These are phyloP conservation scores for Aciculoconidium aculeatum DNA, from an alignment of 805 yeast species.

Conservation along the genomic window DNA sequence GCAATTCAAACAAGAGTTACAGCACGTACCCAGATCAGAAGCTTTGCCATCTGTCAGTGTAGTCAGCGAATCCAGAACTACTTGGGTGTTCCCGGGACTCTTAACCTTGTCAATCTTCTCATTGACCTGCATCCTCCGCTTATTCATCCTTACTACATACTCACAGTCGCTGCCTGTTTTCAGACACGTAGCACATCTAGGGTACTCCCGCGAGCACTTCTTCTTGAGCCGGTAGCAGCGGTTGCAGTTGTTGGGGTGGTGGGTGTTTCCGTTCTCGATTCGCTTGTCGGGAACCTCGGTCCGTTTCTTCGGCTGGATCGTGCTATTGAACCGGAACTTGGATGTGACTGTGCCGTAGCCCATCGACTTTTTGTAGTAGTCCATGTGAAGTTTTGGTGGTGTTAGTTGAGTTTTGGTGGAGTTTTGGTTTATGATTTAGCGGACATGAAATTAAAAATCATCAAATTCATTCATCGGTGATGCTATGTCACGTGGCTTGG, in stretches of 20 bases:
- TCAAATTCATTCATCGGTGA: too few relatives aligned
- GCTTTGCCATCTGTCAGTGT: too few relatives aligned
- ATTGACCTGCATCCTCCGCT: slow-evolving; percentile 16
- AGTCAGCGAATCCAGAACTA: too few relatives aligned
- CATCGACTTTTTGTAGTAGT: slow-evolving; percentile 32
- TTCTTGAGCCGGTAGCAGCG: slow-evolving; percentile 39
- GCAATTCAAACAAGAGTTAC: too few relatives aligned
- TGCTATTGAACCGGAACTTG: slow-evolving; percentile 24
- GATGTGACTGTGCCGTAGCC: slow-evolving; percentile 34
- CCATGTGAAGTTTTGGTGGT: too few relatives aligned
- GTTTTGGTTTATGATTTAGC: too few relatives aligned
- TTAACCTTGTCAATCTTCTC: slow-evolving; percentile 1
- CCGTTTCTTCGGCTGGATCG: background rate
- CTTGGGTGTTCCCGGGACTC: slow-evolving; percentile 1
- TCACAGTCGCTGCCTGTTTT: slow-evolving; percentile 32
- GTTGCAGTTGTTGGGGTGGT: slow-evolving; percentile 33
- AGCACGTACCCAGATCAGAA: too few relatives aligned
- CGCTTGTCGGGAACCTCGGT: background rate
- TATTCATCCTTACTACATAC: slow-evolving; percentile 27
- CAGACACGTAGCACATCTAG: slow-evolving; percentile 32
- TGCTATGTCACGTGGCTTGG: too few relatives aligned
- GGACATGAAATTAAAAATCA: too few relatives aligned
- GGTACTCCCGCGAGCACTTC: slow-evolving; percentile 34
- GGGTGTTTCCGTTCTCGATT: slow-evolving; percentile 13
- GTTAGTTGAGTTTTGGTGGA: too few relatives aligned